Evolutionary conservation across 352 stramenopile species (phyloP).

Genomic region (Phytopythium mirpurense): DNA sequence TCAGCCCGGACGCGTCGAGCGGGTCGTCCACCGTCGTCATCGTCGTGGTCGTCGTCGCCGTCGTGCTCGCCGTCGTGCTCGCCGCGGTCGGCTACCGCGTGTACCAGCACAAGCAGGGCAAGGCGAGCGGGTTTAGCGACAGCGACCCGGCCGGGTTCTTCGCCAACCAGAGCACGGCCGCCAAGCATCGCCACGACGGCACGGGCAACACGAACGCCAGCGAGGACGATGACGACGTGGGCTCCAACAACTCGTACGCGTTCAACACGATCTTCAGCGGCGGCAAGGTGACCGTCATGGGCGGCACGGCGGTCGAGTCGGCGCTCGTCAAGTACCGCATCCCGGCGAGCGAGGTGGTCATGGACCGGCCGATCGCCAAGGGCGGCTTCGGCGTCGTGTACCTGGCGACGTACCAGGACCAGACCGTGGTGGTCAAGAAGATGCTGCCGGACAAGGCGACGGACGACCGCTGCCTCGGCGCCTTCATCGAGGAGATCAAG

Average conservation of each 20-base stretch:
- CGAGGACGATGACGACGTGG: slow-evolving; percentile 8
- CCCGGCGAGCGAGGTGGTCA: slow-evolving; percentile 48
- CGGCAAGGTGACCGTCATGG: slow-evolving; percentile 50
- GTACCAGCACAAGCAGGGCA: slow-evolving; percentile 27
- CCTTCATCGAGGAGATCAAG: slow-evolving; percentile 83
- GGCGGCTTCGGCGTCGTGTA: slow-evolving; percentile 75
- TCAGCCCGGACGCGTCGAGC: slow-evolving; percentile 13
- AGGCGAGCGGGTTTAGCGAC: slow-evolving; percentile 18
- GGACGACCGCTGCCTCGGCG: slow-evolving; percentile 59
- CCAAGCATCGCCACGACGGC: slow-evolving; percentile 14
- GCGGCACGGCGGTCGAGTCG: slow-evolving; percentile 44
- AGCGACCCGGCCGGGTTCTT: slow-evolving; percentile 38
- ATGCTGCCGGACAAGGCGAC: slow-evolving; percentile 78
- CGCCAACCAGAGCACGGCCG: slow-evolving; percentile 35
- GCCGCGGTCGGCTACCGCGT: slow-evolving; percentile 43
- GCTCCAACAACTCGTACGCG: slow-evolving; percentile 19
- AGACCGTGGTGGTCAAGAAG: slow-evolving; percentile 76
- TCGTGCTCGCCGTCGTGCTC: slow-evolving; percentile 43
- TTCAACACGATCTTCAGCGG: slow-evolving; percentile 57
- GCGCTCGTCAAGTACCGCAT: slow-evolving; percentile 76
- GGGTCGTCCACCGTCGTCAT: slow-evolving; percentile 43
- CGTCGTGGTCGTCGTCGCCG: slow-evolving; percentile 47
- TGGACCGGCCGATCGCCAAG: slow-evolving; percentile 62
- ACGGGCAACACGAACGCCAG: slow-evolving; percentile 17
- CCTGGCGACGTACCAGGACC: slow-evolving; percentile 51